phyloP scores from a whole-genome alignment of 208 protist species.

The Leishmania amazonensis region DNA sequence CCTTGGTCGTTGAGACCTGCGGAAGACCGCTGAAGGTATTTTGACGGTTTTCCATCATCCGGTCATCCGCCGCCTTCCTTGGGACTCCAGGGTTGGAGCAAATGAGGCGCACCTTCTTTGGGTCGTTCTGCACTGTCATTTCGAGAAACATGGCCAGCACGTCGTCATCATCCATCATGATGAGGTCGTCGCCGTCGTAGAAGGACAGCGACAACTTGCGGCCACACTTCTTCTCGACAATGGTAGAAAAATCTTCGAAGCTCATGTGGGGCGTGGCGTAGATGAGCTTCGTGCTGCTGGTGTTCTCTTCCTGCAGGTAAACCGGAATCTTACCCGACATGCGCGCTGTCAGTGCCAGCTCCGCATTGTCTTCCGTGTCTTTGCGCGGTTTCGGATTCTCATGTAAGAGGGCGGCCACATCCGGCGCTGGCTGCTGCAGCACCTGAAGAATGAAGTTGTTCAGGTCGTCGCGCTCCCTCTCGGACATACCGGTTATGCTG shows the following conservation, averaged over 20 bases:
- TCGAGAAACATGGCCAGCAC: conserved; percentile 88
- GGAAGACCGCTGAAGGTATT: conserved; percentile 1
- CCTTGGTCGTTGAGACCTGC: conserved; percentile 18
- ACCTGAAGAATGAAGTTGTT: conserved; percentile 82
- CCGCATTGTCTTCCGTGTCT: conserved; percentile 41
- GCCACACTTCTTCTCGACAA: conserved; percentile 85
- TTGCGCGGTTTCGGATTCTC: conserved; percentile 32
- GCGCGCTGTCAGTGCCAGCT: conserved; percentile 37
- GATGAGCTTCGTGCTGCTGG: conserved; percentile 61
- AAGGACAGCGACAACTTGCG: conserved; percentile 71
- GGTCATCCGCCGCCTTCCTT: conserved; percentile 38
- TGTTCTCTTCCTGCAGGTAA: conserved; percentile 76
- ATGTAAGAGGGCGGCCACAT: conserved; percentile 42
- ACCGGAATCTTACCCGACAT: conserved; percentile 70
- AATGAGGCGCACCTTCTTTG: conserved; percentile 82
- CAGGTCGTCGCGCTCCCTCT: conserved; percentile 65
- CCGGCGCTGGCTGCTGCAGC: conserved; percentile 53
- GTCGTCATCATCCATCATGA: conserved; percentile 87
- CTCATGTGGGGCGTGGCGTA: conserved; percentile 67
- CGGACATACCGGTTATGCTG: conserved; percentile 48
- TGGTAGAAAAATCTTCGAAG: conserved; percentile 66
- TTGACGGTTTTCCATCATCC: conserved; percentile 41
- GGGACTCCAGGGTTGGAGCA: conserved; percentile 43
- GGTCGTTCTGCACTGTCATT: conserved; percentile 42
- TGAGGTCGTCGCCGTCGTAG: conserved; percentile 79